A percentile compares a stretch with the other conserved stretches of the same genome.
phyloP scores from a whole-genome alignment of 2,329 filamentous ascomycete genomes.

The Leptographium galeiforme region DNA sequence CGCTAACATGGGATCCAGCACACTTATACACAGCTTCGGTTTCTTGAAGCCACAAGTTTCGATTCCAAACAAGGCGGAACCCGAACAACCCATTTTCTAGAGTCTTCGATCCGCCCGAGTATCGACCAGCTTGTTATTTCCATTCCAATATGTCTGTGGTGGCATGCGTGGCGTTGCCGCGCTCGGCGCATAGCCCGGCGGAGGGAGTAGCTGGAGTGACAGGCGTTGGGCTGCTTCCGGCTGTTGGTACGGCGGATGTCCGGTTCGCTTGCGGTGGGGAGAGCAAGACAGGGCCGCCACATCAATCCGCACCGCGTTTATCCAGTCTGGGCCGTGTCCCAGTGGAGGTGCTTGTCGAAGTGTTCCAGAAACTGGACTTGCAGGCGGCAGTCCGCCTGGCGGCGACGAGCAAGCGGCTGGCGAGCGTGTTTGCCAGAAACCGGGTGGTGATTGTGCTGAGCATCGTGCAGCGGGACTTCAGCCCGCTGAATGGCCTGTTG shows the following conservation, averaged over 20 bases:
- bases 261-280: background rate
- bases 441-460: conserved; percentile 28
- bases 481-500: conserved; percentile 31
- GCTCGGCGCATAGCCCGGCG: background rate
- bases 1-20: too few relatives aligned
- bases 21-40: too few relatives aligned
- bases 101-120: too few relatives aligned
- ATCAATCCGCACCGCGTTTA: conserved; percentile 6
- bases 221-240: background rate
- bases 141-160: background rate
- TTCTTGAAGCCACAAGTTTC: too few relatives aligned
- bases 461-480: conserved; percentile 27
- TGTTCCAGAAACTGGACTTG: conserved; percentile 31
- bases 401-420: conserved; percentile 23
- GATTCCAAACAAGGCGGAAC: too few relatives aligned
- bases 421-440: conserved; percentile 26
- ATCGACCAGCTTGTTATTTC: too few relatives aligned
- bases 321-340: conserved; percentile 19
- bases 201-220: background rate
- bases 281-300: background rate
- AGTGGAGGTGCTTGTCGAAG: conserved; percentile 33
- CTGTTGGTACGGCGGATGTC: background rate
- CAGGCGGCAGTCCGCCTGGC: conserved; percentile 25
- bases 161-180: background rate
- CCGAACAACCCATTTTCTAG: too few relatives aligned